A percentile compares a stretch with the other conserved stretches of the same genome.
These are phyloP conservation scores for Coprinopsis sp. DNA, from an alignment of 768 basidiomycete genomes.

Conservation along the genomic window DNA sequence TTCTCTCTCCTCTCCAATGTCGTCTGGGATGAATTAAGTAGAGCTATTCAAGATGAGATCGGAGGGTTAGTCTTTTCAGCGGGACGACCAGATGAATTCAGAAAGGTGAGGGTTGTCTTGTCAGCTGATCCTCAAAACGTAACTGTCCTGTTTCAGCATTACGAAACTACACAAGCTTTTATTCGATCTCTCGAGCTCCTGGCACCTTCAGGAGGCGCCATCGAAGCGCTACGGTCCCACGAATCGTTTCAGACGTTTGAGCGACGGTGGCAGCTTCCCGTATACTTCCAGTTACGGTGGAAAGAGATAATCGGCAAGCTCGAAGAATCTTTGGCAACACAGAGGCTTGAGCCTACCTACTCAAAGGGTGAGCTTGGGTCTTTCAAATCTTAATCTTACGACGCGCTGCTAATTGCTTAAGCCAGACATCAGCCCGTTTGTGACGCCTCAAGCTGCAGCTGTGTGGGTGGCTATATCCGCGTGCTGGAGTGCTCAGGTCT, in stretches of 20 bases:
- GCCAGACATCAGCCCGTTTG: conserved; percentile 19
- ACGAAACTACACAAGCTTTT: conserved; percentile 80
- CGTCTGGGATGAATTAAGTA: conserved; percentile 81
- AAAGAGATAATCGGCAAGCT: conserved; percentile 82
- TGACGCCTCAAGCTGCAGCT: conserved; percentile 51
- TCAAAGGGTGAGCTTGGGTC: conserved; percentile 34
- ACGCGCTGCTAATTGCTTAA: neutral
- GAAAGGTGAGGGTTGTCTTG: conserved; percentile 52
- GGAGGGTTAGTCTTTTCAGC: conserved; percentile 84
- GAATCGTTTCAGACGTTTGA: conserved; percentile 69
- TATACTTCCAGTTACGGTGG: conserved; percentile 97
- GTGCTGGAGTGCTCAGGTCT: conserved; percentile 87
- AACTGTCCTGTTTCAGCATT: conserved; percentile 50
- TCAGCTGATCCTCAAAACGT: neutral
- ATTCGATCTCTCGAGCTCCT: conserved; percentile 76
- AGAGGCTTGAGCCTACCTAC: conserved; percentile 36
- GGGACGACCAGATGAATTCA: conserved; percentile 86
- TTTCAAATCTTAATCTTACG: neutral
- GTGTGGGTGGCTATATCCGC: conserved; percentile 68
- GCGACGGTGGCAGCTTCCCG: conserved; percentile 89
- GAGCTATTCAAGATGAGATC: conserved; percentile 78
- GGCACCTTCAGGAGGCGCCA: conserved; percentile 68
- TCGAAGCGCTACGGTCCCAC: conserved; percentile 69
- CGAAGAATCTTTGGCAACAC: conserved; percentile 57
- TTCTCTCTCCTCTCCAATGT: conserved; percentile 88